These are phyloP conservation scores for Chrysoporthe deuterocubensis DNA, from an alignment of 2,329 filamentous ascomycete genomes.

Conservation along the genomic window DNA sequence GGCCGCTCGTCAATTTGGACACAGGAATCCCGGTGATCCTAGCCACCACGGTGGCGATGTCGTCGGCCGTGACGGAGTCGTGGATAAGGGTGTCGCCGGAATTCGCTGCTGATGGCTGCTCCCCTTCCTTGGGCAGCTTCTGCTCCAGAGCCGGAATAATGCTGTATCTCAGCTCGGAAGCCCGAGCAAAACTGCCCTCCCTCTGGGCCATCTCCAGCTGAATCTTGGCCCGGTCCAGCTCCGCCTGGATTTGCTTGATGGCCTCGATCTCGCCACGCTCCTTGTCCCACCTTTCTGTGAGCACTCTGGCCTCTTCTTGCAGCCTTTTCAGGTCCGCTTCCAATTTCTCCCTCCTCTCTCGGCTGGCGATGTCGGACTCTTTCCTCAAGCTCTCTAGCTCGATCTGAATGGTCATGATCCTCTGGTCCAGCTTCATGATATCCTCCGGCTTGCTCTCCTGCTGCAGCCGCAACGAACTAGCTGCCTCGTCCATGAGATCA, in stretches of 20 bases:
- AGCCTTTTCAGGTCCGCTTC: constrained; percentile 76
- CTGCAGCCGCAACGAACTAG: constrained; percentile 85
- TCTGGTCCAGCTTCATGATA: constrained; percentile 88
- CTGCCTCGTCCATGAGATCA: constrained; percentile 94
- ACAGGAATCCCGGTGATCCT: constrained; percentile 92
- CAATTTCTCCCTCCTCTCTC: constrained; percentile 84
- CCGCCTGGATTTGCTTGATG: constrained; percentile 84
- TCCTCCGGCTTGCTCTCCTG: constrained; percentile 97
- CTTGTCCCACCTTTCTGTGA: constrained; percentile 88
- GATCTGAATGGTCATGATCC: constrained; percentile 97
- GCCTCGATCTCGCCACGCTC: constrained; percentile 84
- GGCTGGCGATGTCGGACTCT: constrained; percentile 87
- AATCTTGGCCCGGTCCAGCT: constrained; percentile 83
- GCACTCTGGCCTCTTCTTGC: constrained; percentile 73
- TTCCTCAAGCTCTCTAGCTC: constrained; percentile 93
- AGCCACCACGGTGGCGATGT: constrained; percentile 91
- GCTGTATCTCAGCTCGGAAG: constrained; percentile 89
- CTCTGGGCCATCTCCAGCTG: constrained; percentile 88
- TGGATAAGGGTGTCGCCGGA: constrained; percentile 71
- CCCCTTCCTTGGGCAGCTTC: constrained; percentile 77
- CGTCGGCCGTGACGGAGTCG: constrained; percentile 92
- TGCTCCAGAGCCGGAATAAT: constrained; percentile 81
- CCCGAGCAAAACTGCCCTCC: constrained; percentile 84
- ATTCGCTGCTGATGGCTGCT: constrained; percentile 40
- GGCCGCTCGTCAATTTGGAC: constrained; percentile 87